Percentiles rank a stretch among this genome's conserved stretches.
Conservation (phyloP, 2,329 filamentous ascomycete species). For the Paraphaeosphaeria minitans region DNA sequence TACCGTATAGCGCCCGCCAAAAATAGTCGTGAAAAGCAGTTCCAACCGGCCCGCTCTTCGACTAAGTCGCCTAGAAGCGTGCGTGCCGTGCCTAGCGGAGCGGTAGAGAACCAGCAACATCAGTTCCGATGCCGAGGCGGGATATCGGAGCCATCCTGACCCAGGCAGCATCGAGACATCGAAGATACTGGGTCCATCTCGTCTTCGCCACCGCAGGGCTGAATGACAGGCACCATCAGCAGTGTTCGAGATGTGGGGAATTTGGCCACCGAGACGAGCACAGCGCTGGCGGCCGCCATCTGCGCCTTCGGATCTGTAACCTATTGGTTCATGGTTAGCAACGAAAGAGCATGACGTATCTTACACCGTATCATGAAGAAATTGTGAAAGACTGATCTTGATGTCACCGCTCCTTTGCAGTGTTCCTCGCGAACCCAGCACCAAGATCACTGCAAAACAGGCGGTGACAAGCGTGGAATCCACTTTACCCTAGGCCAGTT, state of each 20-base stretch:
- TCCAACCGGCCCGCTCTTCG: not conserved
- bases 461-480: slow-evolving; percentile 10
- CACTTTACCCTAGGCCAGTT: not conserved
- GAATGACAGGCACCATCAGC: slow-evolving; percentile 1
- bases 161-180: not conserved
- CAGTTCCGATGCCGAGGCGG: not conserved
- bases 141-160: not conserved
- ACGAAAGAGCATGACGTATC: slow-evolving; percentile 2
- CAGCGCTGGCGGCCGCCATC: not conserved
- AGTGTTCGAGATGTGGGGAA: slow-evolving; percentile 5
- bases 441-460: slow-evolving; percentile 6
- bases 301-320: not conserved
- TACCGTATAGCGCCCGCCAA: not conserved
- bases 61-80: not conserved
- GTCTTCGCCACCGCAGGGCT: slow-evolving; percentile 7
- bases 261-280: slow-evolving; percentile 4
- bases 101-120: not conserved
- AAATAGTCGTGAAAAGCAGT: not conserved
- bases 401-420: slow-evolving; percentile 9
- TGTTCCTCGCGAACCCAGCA: not conserved
- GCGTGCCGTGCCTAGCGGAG: slow-evolving; percentile 2
- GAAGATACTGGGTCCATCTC: not conserved
- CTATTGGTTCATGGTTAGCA: slow-evolving; percentile 1
- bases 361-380: slow-evolving; percentile 5
- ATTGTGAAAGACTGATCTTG: not conserved